Evolutionary conservation across 2,329 filamentous ascomycete genomes (phyloP).

Genomic region (Calycina marina): DNA sequence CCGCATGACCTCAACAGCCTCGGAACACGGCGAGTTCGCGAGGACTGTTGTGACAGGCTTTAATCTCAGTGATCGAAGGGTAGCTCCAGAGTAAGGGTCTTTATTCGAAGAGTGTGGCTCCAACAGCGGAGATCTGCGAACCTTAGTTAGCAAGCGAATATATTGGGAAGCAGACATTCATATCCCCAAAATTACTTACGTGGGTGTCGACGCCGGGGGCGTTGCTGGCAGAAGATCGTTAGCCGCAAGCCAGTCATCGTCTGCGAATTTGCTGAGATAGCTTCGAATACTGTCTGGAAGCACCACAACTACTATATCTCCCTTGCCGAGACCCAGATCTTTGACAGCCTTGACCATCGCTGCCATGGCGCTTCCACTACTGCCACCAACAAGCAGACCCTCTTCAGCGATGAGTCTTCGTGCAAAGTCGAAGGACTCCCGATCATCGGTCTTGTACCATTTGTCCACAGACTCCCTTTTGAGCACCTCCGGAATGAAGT

Average conservation of each 20-base stretch:
- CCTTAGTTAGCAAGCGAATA: too few relatives aligned
- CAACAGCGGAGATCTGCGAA: constrained; percentile 23
- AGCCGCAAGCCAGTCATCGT: constrained; percentile 96
- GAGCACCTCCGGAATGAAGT: constrained; percentile 92
- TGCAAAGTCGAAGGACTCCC: constrained; percentile 82
- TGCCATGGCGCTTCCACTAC: constrained; percentile 81
- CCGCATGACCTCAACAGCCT: constrained; percentile 94
- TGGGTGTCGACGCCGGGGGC: constrained; percentile 29
- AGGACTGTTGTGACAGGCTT: constrained; percentile 86
- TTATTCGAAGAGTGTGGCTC: constrained; percentile 25
- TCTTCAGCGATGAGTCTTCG: constrained; percentile 85
- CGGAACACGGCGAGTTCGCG: constrained; percentile 55
- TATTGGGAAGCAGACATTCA: too few relatives aligned
- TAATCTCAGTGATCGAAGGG: constrained; percentile 67
- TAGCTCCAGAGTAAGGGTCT: constrained; percentile 65
- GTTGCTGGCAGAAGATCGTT: constrained; percentile 72
- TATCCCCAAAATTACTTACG: too few relatives aligned
- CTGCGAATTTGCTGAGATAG: constrained; percentile 95
- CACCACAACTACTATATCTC: constrained; percentile 80
- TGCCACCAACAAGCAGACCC: constrained; percentile 83
- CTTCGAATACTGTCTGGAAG: constrained; percentile 93
- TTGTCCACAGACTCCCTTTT: constrained; percentile 67
- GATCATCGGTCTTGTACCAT: constrained; percentile 98
- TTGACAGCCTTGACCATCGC: constrained; percentile 64
- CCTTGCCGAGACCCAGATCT: constrained; percentile 63